Conservation (phyloP, 139 green algal genomes). For the Picochlorum sp. region DNA sequence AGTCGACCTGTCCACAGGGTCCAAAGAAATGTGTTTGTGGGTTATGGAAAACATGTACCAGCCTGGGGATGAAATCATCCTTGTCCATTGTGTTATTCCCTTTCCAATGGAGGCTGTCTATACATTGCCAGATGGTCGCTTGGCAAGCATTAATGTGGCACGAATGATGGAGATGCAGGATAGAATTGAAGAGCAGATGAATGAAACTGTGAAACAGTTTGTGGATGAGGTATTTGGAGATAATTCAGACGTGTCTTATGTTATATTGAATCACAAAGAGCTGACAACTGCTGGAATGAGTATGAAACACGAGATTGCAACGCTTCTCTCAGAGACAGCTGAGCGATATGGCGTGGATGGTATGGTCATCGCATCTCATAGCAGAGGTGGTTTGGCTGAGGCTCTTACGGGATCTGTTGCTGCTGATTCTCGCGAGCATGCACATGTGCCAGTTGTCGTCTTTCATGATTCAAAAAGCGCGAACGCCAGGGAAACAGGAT, state of each 20-base stretch:
- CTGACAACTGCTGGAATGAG: background rate
- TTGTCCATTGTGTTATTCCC: conserved; percentile 18
- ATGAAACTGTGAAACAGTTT: background rate
- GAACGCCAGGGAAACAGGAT: background rate
- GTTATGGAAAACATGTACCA: conserved; percentile 5
- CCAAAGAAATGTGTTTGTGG: conserved; percentile 7
- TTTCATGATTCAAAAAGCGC: conserved; percentile 1
- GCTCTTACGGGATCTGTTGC: conserved; percentile 21
- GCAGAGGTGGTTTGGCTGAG: conserved; percentile 12
- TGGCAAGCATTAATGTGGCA: conserved; percentile 21
- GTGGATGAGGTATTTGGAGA: background rate
- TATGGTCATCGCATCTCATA: conserved; percentile 6
- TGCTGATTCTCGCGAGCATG: conserved; percentile 14
- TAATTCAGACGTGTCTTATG: background rate
- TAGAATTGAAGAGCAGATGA: conserved; percentile 8
- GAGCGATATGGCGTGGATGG: background rate
- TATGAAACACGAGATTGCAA: conserved; percentile 15
- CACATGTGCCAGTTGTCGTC: conserved; percentile 17
- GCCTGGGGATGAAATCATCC: conserved; percentile 13
- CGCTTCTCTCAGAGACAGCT: conserved; percentile 15
- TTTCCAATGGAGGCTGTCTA: conserved; percentile 11
- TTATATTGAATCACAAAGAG: conserved; percentile 12
- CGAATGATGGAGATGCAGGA: conserved; percentile 18
- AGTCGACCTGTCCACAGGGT: background rate
- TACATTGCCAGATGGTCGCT: conserved; percentile 14